Base-by-base conservation (phyloP, 768 basidiomycete species). In the Collybiopsis luxurians region DNA sequence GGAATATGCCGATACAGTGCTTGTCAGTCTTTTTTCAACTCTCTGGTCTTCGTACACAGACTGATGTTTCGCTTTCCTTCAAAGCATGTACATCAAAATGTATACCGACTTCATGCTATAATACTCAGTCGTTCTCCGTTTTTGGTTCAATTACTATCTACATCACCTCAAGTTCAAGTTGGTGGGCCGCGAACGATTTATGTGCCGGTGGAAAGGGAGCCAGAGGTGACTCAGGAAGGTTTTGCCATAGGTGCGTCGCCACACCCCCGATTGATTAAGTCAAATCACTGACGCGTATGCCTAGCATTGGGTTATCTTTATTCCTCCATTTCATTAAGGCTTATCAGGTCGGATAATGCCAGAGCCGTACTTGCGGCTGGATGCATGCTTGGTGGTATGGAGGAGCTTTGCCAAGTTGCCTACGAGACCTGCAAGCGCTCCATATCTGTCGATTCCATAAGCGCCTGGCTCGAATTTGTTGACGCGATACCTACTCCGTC, bases 51-150 rank as follows among this genome's bases (percentile, higher is more conserved):
- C 15, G 17, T 27, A 7, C 15, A 9, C 24, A 13, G 19, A 17
- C 3, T 50, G 31, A 51, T 15, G n/a, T n/a, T n/a, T n/a, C n/a
- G n/a, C n/a, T 21, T 48, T 28, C 58, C 28, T 49, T 58, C 58
- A 38, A 65, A 91, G 87, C 88, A 89, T 74, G 84, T 89, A 56
- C 82, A 85, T 66, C 83, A 87, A 77, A 82, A 82, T 70, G 75
- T 79, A 59, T 92, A 91, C 70, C 83, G 84, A 54, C 81, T 92
- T 34, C 90, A 94, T 73, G 84, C 87, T 60, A 89, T 95, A 70
- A 87, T 95, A 61, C 78, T 95, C 60, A 90, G 92, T 59, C 87
- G 88, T 53, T 94, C 92, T 30, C 92, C 94, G 36, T 90, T 85
- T 72, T 82, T 95, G 66, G 90, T 88, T 39, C 91, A 93, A 69